Conservation (phyloP, 164 flowering plant genomes). For the Vitis labrusca region DNA sequence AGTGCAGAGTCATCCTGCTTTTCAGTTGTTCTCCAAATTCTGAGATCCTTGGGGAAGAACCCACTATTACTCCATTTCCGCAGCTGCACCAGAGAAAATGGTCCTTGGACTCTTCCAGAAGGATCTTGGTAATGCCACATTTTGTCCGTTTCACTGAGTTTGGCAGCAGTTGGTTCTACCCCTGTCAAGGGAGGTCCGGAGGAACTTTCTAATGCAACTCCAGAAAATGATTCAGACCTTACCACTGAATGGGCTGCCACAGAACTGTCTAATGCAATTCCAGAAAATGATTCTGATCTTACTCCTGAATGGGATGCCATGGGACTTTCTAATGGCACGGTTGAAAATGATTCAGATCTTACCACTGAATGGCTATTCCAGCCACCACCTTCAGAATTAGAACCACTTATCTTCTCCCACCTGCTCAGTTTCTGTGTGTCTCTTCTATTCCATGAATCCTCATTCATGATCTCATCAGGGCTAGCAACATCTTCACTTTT, state of each 20-base stretch:
- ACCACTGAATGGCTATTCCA: slow-evolving; percentile 25
- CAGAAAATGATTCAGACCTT: slow-evolving; percentile 32
- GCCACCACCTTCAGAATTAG: slow-evolving; percentile 27
- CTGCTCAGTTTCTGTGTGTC: slow-evolving; percentile 37
- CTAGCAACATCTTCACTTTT: slow-evolving; percentile 29
- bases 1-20: slow-evolving; percentile 62
- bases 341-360: slow-evolving; percentile 32
- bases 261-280: slow-evolving; percentile 26
- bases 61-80: slow-evolving; percentile 89
- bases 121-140: slow-evolving; percentile 94
- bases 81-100: slow-evolving; percentile 90
- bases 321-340: slow-evolving; percentile 25
- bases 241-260: slow-evolving; percentile 13
- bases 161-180: slow-evolving; percentile 20
- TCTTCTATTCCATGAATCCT: slow-evolving; percentile 48
- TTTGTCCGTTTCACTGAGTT: slow-evolving; percentile 68
- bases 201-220: slow-evolving; percentile 26
- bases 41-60: slow-evolving; percentile 73
- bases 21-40: slow-evolving; percentile 66
- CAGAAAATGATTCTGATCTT: slow-evolving; percentile 32
- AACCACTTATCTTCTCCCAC: slow-evolving; percentile 32
- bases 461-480: slow-evolving; percentile 35
- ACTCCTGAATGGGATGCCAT: slow-evolving; percentile 12
- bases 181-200: slow-evolving; percentile 27
- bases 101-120: slow-evolving; percentile 86